These are phyloP conservation scores for Hypoxylon perforatum DNA, from an alignment of 495 filamentous ascomycete species.

Conservation along the genomic window DNA sequence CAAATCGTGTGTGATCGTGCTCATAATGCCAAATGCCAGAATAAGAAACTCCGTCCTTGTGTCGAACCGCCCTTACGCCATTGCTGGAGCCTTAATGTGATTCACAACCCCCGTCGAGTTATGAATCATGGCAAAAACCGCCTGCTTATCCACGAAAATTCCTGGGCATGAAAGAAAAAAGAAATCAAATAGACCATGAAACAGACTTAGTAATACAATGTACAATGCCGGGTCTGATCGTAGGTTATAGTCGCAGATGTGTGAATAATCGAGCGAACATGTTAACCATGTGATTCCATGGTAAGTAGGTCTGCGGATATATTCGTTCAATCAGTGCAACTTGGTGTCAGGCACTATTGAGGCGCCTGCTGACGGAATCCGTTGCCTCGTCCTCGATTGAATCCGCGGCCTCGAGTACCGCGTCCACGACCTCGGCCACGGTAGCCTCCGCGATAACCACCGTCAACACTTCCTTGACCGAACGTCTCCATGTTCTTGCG, in stretches of 20 bases:
- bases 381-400: constrained; percentile 53
- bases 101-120: constrained; percentile 32
- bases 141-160: constrained; percentile 40
- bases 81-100: constrained; percentile 44
- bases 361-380: constrained; percentile 48
- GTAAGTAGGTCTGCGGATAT: constrained; percentile 3
- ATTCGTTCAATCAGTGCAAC: not conserved
- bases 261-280: not conserved
- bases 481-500: constrained; percentile 98
- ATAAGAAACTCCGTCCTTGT: constrained; percentile 33
- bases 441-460: constrained; percentile 79
- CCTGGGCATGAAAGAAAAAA: constrained; percentile 39
- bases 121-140: constrained; percentile 42
- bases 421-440: constrained; percentile 75
- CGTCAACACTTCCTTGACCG: constrained; percentile 95
- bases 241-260: constrained; percentile 3
- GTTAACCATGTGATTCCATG: not conserved
- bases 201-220: constrained; percentile 44
- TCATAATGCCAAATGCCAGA: constrained; percentile 44
- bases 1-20: constrained; percentile 19
- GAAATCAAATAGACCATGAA: constrained; percentile 36
- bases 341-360: constrained; percentile 37
- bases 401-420: constrained; percentile 68
- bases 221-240: constrained; percentile 20
- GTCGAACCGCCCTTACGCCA: constrained; percentile 43